These are phyloP conservation scores for Paecilomyces fulvus DNA, from an alignment of 2,329 filamentous ascomycete genomes.

Conservation along the genomic window DNA sequence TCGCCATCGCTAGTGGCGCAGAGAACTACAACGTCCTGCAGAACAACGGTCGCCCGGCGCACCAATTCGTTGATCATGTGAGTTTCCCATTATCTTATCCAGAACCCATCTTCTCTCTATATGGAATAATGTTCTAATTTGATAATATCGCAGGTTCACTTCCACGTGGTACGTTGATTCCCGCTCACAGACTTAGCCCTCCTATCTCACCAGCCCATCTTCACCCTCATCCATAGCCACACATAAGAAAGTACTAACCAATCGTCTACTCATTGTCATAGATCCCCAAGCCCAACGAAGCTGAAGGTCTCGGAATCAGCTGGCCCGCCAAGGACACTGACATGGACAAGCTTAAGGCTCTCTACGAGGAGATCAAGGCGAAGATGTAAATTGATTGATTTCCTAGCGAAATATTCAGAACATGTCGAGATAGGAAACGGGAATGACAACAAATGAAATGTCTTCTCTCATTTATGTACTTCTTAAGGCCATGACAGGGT, in stretches of 20 bases:
- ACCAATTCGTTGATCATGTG: conserved; percentile 90
- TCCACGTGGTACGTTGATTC: conserved; percentile 70
- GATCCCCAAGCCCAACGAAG: conserved; percentile 88
- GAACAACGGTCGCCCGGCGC: conserved; percentile 87
- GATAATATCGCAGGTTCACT: conserved; percentile 58
- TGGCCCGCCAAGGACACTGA: conserved; percentile 73
- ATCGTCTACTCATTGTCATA: conserved; percentile 22
- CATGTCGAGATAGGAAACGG: not conserved
- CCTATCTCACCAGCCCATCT: not conserved
- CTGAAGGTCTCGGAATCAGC: conserved; percentile 67
- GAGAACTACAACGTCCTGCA: conserved; percentile 88
- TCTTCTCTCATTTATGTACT: not conserved
- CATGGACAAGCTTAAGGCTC: conserved; percentile 72
- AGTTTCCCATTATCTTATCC: conserved; percentile 24
- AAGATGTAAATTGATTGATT: conserved; percentile 58
- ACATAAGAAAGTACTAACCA: not conserved
- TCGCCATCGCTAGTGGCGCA: conserved; percentile 67
- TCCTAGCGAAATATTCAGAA: not conserved
- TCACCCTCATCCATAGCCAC: not conserved
- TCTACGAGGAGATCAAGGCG: conserved; percentile 75
- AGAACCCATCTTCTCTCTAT: not conserved
- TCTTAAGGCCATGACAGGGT: not conserved
- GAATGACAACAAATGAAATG: not conserved
- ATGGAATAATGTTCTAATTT: not conserved
- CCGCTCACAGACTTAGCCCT: not conserved